Evolutionary conservation across 140 eudicot genomes (phyloP), one percentile per base, ranked within the genome.

Genomic region (Senecio squalidus): DNA sequence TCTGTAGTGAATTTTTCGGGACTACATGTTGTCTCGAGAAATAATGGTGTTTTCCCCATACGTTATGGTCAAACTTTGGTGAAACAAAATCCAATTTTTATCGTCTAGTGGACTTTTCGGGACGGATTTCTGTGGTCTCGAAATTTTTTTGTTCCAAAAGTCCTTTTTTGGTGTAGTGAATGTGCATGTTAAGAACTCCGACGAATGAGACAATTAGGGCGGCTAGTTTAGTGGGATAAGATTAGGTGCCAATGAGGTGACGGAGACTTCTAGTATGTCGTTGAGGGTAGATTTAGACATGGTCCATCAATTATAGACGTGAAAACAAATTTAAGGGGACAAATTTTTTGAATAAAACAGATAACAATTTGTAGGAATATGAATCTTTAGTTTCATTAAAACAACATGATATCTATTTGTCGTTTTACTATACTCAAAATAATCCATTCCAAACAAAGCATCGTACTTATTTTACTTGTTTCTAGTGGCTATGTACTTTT

Each of bases 211-310:
- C 58, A 23, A n/a, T n/a, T n/a, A 54, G 10, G 64, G 20, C 72
- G 56, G 41, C 64, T 14, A 36, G 53, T 55, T 36, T 47, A 63
- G 59, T 49, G 57, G 46, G 57, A 24, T 61, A 43, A 31, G 33
- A 23, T 18, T 23, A 44, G 48, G 29, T 29, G 26, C 21, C 29
- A 51, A 28, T 67, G 25, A 6, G 61, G 43, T 51, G 30, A 65
- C 52, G 29, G 2, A 64, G 44, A 44, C 38, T 25, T 66, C 18
- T 1, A 20, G 41, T 29, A 23, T 55, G 64, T 66, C 41, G 64
- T 54, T 43, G 31, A 43, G 22, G 72, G 26, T 67, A 13, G 8
- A 9, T 18, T 22, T 6, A 55, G 54, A 55, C 1, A 20, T 11
- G 44, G n/a, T 9, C 65, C 65, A 33, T 56, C 23, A 50, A 50